Percentiles rank a stretch among this genome's conserved stretches.
Evolutionary conservation across 1,139 yeast genomes (phyloP).

Genomic region (Maudiozyma humilis): DNA sequence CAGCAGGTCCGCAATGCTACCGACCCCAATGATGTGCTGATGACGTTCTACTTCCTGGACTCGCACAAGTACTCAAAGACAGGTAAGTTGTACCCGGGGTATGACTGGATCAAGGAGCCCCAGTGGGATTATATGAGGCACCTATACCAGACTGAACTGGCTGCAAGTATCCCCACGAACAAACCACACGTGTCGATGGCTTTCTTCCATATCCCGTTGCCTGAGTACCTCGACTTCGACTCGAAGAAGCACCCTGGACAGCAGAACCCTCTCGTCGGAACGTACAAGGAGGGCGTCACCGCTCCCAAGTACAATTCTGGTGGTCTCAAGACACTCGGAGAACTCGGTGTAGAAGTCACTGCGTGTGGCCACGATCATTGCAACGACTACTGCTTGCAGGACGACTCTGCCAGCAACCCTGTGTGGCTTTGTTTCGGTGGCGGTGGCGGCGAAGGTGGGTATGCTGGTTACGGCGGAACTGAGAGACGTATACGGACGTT

Average conservation of each 20-base stretch:
- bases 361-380: constrained; percentile 93
- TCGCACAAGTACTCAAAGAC: constrained; percentile 64
- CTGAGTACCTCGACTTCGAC: constrained; percentile 55
- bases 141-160: constrained; percentile 25
- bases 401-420: constrained; percentile 34
- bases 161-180: constrained; percentile 31
- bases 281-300: constrained; percentile 60
- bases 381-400: constrained; percentile 72
- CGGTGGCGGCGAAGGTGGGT: constrained; percentile 88
- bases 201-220: constrained; percentile 86
- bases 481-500: constrained; percentile 65
- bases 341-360: constrained; percentile 60
- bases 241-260: constrained; percentile 22
- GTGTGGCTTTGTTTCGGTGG: constrained; percentile 94
- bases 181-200: constrained; percentile 66
- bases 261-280: constrained; percentile 46
- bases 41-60: constrained; percentile 69
- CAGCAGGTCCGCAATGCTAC: constrained; percentile 39
- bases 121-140: constrained; percentile 57
- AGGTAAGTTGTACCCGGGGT: constrained; percentile 64
- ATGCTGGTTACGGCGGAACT: constrained; percentile 84
- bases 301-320: constrained; percentile 68
- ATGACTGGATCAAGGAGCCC: constrained; percentile 73
- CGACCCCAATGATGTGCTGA: constrained; percentile 31
- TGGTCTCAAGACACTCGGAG: constrained; percentile 48